These are phyloP conservation scores for Testicularia cyperi DNA, from an alignment of 1,284 basidiomycete genomes.

Conservation along the genomic window DNA sequence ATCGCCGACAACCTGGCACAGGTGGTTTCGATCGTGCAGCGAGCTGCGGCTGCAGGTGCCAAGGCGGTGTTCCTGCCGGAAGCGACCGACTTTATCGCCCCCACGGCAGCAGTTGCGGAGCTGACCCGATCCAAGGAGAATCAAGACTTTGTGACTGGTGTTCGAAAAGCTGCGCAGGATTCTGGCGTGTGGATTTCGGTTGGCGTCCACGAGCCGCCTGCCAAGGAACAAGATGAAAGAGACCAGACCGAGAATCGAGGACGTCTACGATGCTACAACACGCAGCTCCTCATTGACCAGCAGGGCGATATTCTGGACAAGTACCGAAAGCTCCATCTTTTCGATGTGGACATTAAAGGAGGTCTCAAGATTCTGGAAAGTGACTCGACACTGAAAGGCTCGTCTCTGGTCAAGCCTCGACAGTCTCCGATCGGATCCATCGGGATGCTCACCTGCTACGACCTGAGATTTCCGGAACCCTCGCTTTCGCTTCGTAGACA, in stretches of 20 bases:
- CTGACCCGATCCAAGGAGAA: constrained; percentile 52
- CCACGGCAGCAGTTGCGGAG: constrained; percentile 47
- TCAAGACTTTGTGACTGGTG: constrained; percentile 55
- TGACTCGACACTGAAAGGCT: constrained; percentile 61
- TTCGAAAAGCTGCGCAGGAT: constrained; percentile 60
- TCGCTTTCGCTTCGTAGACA: constrained; percentile 61
- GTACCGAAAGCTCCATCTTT: constrained; percentile 65
- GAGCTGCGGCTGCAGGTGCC: constrained; percentile 59
- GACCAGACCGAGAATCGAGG: constrained; percentile 21
- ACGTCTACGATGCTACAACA: constrained; percentile 62
- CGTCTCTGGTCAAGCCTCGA: constrained; percentile 55
- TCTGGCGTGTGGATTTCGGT: constrained; percentile 61
- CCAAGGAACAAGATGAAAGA: constrained; percentile 33
- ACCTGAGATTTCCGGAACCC: constrained; percentile 64
- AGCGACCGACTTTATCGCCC: constrained; percentile 64
- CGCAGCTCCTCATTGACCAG: constrained; percentile 62
- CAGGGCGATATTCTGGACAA: constrained; percentile 59
- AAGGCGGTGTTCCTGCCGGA: constrained; percentile 64
- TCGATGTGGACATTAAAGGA: constrained; percentile 63
- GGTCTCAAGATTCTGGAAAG: constrained; percentile 55
- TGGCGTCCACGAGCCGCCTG: constrained; percentile 63
- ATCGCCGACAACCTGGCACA: constrained; percentile 49
- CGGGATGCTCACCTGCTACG: constrained; percentile 65
- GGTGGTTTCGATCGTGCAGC: constrained; percentile 54
- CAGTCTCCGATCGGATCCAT: constrained; percentile 60